Percentiles rank a stretch among this genome's conserved stretches.
phyloP scores from a whole-genome alignment of 139 green algal species.

The Haematococcus sp. region DNA sequence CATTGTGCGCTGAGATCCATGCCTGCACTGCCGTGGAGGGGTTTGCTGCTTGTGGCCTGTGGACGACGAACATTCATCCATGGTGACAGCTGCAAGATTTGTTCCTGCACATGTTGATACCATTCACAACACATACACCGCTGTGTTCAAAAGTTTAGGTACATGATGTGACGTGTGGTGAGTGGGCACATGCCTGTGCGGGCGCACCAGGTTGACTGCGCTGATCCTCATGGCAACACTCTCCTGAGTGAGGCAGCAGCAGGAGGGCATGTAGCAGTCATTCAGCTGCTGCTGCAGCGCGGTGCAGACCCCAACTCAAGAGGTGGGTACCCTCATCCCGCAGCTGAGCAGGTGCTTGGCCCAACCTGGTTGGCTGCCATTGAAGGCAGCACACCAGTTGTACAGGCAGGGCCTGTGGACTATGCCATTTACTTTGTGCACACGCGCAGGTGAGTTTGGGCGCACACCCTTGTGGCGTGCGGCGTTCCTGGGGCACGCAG shows the following conservation, averaged over 20 bases:
- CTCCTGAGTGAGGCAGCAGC: conserved; percentile 51
- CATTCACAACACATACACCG: neutral
- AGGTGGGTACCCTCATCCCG: neutral
- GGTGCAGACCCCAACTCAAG: conserved; percentile 47
- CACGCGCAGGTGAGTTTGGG: conserved; percentile 43
- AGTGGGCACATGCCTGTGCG: neutral
- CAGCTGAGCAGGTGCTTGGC: too few species aligned
- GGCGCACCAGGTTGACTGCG: neutral
- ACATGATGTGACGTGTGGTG: neutral
- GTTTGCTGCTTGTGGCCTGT: neutral
- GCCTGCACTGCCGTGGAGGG: neutral
- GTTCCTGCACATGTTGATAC: neutral
- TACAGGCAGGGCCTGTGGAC: too few species aligned
- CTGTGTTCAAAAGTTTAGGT: neutral
- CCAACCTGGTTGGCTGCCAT: too few species aligned
- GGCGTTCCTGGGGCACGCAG: conserved; percentile 45
- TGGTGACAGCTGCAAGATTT: neutral
- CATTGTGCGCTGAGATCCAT: neutral
- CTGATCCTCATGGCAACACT: conserved; percentile 52
- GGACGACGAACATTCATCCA: neutral
- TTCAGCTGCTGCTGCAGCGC: conserved; percentile 17
- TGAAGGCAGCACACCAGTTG: too few species aligned
- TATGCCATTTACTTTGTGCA: too few species aligned
- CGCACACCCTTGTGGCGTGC: conserved; percentile 55
- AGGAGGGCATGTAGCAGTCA: conserved; percentile 16